phyloP scores from a whole-genome alignment of 2,329 filamentous ascomycete species.

The Alternaria ethzedia region DNA sequence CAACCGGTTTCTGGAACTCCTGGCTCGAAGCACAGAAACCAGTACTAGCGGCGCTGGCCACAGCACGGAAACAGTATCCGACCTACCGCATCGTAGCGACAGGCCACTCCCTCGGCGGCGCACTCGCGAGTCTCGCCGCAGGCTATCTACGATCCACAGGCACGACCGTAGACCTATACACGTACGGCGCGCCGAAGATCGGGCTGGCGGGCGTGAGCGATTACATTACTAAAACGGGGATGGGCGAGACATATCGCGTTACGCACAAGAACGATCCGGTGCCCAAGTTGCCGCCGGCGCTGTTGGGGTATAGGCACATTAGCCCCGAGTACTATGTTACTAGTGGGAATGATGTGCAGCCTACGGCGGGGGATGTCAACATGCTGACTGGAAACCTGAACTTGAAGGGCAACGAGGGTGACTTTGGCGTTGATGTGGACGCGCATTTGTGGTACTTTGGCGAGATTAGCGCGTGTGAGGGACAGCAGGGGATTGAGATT shows the following conservation, averaged over 20 bases:
- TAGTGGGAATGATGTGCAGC: slow-evolving; percentile 27
- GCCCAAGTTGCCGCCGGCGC: slow-evolving; percentile 68
- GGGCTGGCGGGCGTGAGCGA: slow-evolving; percentile 63
- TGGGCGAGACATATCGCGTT: slow-evolving; percentile 64
- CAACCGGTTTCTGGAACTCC: slow-evolving; percentile 65
- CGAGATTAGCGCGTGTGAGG: slow-evolving; percentile 41
- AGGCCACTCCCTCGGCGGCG: slow-evolving; percentile 73
- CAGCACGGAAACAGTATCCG: slow-evolving; percentile 57
- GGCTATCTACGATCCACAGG: slow-evolving; percentile 61
- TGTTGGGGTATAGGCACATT: slow-evolving; percentile 69
- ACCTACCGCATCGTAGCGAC: slow-evolving; percentile 63
- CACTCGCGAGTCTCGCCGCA: slow-evolving; percentile 66
- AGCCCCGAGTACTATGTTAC: slow-evolving; percentile 68
- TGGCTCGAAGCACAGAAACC: slow-evolving; percentile 61
- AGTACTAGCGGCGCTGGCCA: slow-evolving; percentile 54
- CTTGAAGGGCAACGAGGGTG: slow-evolving; percentile 39
- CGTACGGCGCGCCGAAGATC: slow-evolving; percentile 70
- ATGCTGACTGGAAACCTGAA: slow-evolving; percentile 28
- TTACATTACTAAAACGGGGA: slow-evolving; percentile 61
- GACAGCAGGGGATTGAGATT: slow-evolving; percentile 33
- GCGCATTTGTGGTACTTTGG: slow-evolving; percentile 49
- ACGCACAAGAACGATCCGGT: slow-evolving; percentile 73
- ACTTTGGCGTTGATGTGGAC: slow-evolving; percentile 31
- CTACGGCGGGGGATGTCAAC: slow-evolving; percentile 28
- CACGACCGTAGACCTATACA: slow-evolving; percentile 64